Percentiles rank a stretch among this genome's conserved stretches.
Conservation (phyloP, 2,329 filamentous ascomycete species). For the Trichoderma cornu-damae region DNA sequence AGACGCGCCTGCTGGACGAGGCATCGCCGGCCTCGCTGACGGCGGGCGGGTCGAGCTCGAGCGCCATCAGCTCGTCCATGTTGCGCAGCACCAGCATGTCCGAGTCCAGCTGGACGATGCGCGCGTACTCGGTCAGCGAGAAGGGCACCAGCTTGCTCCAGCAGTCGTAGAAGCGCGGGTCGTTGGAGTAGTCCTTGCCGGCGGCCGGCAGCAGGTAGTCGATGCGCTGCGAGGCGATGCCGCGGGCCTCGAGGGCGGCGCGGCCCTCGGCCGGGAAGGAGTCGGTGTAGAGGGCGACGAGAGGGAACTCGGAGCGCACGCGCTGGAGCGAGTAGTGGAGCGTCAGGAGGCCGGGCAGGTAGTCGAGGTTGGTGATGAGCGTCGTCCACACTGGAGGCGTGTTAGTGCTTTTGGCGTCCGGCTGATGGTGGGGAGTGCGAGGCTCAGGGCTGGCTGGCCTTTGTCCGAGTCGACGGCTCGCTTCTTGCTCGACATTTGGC, state of each 20-base stretch:
- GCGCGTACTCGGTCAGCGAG: conserved; percentile 67
- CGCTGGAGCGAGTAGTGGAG: conserved; percentile 71
- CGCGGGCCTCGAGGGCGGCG: conserved; percentile 61
- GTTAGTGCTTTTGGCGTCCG: conserved; percentile 3
- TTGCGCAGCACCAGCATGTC: conserved; percentile 81
- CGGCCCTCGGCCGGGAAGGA: conserved; percentile 65
- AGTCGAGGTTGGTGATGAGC: conserved; percentile 77
- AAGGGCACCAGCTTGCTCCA: conserved; percentile 85
- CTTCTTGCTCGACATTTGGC: conserved; percentile 26
- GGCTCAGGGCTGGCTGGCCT: conserved; percentile 25
- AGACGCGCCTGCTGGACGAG: conserved; percentile 53
- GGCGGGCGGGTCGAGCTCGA: conserved; percentile 56
- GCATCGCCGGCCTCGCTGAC: conserved; percentile 24
- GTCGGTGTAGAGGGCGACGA: conserved; percentile 79
- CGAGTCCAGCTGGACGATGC: conserved; percentile 78
- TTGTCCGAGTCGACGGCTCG: conserved; percentile 38
- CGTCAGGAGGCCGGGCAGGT: conserved; percentile 76
- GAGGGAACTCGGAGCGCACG: conserved; percentile 63
- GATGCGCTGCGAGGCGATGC: conserved; percentile 65
- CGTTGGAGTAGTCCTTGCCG: conserved; percentile 64
- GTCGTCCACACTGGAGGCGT: conserved; percentile 72
- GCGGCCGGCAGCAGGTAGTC: conserved; percentile 65
- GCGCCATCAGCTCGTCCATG: conserved; percentile 91
- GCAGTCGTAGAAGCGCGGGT: conserved; percentile 83
- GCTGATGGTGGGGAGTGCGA: no score